These are phyloP conservation scores for Goffeauzyma gilvescens DNA, from an alignment of 768 basidiomycete genomes.

Conservation along the genomic window DNA sequence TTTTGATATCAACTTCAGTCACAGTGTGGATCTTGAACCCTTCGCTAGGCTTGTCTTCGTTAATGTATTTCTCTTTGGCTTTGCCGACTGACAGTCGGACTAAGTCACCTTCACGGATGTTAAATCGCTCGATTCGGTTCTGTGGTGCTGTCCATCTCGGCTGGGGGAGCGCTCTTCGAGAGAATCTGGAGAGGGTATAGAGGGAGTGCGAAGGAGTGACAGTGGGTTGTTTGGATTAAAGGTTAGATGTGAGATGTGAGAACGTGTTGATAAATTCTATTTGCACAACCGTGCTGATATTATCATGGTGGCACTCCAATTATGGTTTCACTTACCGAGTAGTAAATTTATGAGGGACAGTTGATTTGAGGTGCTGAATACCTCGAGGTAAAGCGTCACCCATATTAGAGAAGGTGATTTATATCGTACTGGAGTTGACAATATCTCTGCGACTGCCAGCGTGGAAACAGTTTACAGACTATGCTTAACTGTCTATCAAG, in stretches of 20 bases:
- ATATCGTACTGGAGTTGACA: no score
- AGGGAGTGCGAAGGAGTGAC: no score
- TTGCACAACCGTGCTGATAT: no score
- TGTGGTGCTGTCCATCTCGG: constrained; percentile 18
- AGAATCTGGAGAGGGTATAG: constrained; percentile 5
- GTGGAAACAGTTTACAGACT: no score
- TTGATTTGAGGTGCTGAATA: constrained; percentile 12
- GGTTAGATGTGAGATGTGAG: background rate
- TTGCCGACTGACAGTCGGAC: constrained; percentile 25
- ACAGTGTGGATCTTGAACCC: constrained; percentile 28
- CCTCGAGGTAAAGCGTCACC: constrained; percentile 3
- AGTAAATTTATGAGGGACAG: constrained; percentile 9
- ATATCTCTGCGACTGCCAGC: no score
- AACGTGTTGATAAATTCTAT: background rate
- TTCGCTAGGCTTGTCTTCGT: constrained; percentile 14
- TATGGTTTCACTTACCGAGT: constrained; percentile 10
- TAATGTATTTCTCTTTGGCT: constrained; percentile 20
- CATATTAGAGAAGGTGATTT: no score
- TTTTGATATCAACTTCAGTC: constrained; percentile 21
- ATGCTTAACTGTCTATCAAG: no score
- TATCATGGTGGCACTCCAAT: no score
- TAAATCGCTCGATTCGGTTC: constrained; percentile 24
- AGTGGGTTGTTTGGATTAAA: no score
- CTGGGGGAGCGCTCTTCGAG: constrained; percentile 9
- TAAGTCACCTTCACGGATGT: constrained; percentile 26